Base-by-base conservation (phyloP, 2,329 filamentous ascomycete species). In the Scytalidium sp. region DNA sequence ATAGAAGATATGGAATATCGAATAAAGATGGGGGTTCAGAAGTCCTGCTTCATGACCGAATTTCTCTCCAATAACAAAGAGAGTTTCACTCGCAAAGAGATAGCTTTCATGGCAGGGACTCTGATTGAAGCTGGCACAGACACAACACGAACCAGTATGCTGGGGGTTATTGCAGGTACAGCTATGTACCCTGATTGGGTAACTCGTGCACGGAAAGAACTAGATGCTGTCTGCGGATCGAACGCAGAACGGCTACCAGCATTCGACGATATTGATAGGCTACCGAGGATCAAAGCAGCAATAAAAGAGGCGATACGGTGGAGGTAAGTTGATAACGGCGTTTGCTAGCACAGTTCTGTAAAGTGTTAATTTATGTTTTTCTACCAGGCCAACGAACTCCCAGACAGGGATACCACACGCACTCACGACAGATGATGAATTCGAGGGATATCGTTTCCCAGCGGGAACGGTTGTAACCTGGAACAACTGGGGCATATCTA, bases 241-340 rank as follows among this genome's bases (percentile, higher is more conserved):
- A 59, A 8, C 20, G 43, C 43, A 19, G 9, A 41, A 19, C 13
- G 43, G 13, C 43, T 45, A 10, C 43, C 43, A 11, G 39, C 39
- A 15, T 55, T 49, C 48, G 42, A 65, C 41, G 64, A 66, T 43
- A 56, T 55, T 27, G 63, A 60, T 2, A 60, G 58, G 27, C 51
- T 65, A 9, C 61, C 63, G 5, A 59, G 52, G 13, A 54, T 65
- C 11, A 58, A 63, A 27, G 63, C 62, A 19, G 60, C 58, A 44
- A 63, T 66, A 51, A 65, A 45, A 29, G 43, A 45, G 20, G n/a
- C 19, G 9, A 10, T 45, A 57, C 57, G 63, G 27, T 65, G 75
- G 73, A 65, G 75, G 41, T 74, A 74, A n/a, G 73, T 75, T 2
- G 74, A n/a, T n/a, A n/a, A n/a, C n/a, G n/a, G n/a, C n/a, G n/a